phyloP scores from a whole-genome alignment of 768 basidiomycete genomes.

The Naganishia onofrii region DNA sequence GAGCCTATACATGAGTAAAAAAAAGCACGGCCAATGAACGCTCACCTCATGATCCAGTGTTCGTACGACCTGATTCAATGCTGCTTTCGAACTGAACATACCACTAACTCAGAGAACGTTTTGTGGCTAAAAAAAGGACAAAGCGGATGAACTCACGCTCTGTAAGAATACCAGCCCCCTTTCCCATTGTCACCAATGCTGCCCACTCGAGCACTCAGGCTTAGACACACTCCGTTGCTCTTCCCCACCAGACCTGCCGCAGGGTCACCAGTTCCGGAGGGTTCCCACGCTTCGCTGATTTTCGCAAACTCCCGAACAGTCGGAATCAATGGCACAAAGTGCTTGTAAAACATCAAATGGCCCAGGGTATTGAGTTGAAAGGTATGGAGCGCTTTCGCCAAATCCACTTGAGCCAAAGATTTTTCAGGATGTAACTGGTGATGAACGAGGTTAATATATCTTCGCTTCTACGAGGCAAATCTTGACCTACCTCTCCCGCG shows the following conservation, averaged over 20 bases:
- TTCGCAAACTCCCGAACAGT: conserved; percentile 40
- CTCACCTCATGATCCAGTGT: conserved; percentile 53
- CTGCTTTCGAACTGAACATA: conserved; percentile 56
- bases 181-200: conserved; percentile 53
- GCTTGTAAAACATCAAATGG: conserved; percentile 55
- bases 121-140: neutral
- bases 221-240: conserved; percentile 48
- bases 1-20: neutral
- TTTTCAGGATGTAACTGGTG: conserved; percentile 55
- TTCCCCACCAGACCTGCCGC: conserved; percentile 45
- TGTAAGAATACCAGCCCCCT: conserved; percentile 52
- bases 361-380: conserved; percentile 56
- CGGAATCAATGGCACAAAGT: conserved; percentile 54
- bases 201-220: conserved; percentile 54
- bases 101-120: neutral
- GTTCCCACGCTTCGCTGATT: conserved; percentile 28
- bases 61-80: conserved; percentile 53
- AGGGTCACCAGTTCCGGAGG: conserved; percentile 42
- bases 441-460: neutral
- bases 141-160: conserved; percentile 40
- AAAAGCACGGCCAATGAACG: conserved; percentile 24
- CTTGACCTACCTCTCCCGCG: conserved; percentile 51
- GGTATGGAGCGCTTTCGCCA: conserved; percentile 41
- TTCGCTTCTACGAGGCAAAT: neutral
- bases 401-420: conserved; percentile 49